Percentiles rank a stretch among this genome's conserved stretches.
These are phyloP conservation scores for Malus hybrid DNA, from an alignment of 331 rosid genomes.

Conservation along the genomic window DNA sequence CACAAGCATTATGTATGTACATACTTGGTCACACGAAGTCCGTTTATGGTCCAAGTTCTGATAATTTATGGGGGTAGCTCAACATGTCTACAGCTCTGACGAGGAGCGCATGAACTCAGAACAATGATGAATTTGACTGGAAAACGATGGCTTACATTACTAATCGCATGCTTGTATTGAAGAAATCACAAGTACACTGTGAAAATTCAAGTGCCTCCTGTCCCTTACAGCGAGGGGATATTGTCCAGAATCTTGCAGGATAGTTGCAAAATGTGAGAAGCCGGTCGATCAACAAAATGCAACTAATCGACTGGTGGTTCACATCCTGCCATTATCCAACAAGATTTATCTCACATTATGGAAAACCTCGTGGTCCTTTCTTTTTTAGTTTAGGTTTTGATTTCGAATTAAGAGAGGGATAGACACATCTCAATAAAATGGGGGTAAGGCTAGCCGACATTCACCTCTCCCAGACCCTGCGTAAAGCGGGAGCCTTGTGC, in stretches of 20 bases:
- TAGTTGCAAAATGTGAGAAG: neutral
- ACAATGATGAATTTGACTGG: neutral
- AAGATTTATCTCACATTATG: neutral
- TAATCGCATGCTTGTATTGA: neutral
- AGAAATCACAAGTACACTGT: neutral
- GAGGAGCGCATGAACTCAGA: constrained; percentile 6
- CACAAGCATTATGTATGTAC: neutral
- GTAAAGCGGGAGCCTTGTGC: no score
- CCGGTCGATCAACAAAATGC: neutral
- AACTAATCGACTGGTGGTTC: neutral
- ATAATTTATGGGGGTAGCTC: neutral
- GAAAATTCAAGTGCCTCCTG: neutral
- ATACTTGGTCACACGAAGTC: neutral
- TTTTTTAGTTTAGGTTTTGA: no score
- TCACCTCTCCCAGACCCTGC: no score
- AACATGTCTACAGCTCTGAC: neutral
- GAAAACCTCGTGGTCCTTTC: neutral
- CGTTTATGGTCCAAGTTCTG: neutral
- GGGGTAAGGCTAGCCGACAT: no score
- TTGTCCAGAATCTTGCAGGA: no score
- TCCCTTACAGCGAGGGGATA: neutral
- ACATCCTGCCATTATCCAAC: neutral
- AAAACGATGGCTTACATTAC: neutral
- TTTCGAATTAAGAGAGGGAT: no score
- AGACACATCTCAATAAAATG: neutral